These are phyloP conservation scores for Sporothrix phasma DNA, from an alignment of 2,329 filamentous ascomycete species.

Conservation along the genomic window DNA sequence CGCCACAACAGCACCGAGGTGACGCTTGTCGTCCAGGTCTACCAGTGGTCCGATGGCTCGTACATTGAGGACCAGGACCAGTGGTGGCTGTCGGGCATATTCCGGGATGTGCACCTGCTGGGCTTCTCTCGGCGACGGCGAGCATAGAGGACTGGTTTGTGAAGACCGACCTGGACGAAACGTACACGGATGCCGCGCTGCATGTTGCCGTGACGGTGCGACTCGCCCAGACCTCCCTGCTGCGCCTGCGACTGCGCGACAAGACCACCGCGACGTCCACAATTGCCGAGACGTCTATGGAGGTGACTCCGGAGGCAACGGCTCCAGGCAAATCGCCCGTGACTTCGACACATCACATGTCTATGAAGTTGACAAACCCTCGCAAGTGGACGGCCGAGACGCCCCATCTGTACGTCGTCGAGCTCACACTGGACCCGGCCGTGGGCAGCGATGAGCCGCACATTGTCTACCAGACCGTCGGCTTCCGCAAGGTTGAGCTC, in stretches of 20 bases:
- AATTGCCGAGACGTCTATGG: constrained; percentile 21
- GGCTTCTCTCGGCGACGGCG: constrained; percentile 42
- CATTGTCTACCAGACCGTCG: constrained; percentile 43
- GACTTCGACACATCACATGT: too few relatives aligned
- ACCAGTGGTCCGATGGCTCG: constrained; percentile 58
- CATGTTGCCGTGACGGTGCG: constrained; percentile 36
- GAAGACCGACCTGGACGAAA: constrained; percentile 41
- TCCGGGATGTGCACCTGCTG: constrained; percentile 54
- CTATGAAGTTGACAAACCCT: too few relatives aligned
- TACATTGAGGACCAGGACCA: constrained; percentile 64
- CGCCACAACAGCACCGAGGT: constrained; percentile 9
- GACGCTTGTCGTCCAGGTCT: constrained; percentile 51
- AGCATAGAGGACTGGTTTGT: constrained; percentile 50
- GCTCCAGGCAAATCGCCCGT: too few relatives aligned
- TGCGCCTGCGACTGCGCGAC: constrained; percentile 28
- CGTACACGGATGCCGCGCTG: constrained; percentile 42
- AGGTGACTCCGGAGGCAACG: too few relatives aligned
- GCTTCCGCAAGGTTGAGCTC: constrained; percentile 55
- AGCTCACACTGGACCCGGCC: constrained; percentile 30
- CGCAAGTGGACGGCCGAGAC: constrained; percentile 61
- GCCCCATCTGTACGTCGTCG: constrained; percentile 49
- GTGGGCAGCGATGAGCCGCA: constrained; percentile 24
- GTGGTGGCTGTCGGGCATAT: constrained; percentile 60
- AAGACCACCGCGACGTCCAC: background rate
- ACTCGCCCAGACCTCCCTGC: constrained; percentile 24